Percentiles rank a stretch among this genome's conserved stretches.
Conservation (phyloP, 2,329 filamentous ascomycete species). For the Stagonosporopsis chrysanthemi region DNA sequence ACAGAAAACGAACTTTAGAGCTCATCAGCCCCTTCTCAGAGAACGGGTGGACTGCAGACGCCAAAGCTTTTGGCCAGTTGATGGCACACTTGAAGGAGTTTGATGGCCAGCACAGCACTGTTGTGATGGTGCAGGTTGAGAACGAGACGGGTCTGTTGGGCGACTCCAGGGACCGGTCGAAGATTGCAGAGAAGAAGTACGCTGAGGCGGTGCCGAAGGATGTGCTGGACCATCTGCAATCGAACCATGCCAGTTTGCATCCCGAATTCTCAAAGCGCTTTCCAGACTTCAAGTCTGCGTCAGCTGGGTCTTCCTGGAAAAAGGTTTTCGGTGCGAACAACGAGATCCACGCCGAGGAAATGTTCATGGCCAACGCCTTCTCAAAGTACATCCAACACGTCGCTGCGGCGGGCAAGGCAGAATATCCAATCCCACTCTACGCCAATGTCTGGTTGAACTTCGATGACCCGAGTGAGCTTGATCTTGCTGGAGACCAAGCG, state of each 20-base stretch:
- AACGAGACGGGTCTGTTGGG: constrained; percentile 63
- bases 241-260: constrained; percentile 24
- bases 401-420: constrained; percentile 51
- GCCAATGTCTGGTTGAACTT: constrained; percentile 58
- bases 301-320: constrained; percentile 44
- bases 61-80: constrained; percentile 50
- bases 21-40: constrained; percentile 45
- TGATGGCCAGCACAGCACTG: constrained; percentile 57
- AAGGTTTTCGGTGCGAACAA: constrained; percentile 51
- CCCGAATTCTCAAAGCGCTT: constrained; percentile 41
- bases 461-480: constrained; percentile 25
- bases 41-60: constrained; percentile 48
- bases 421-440: constrained; percentile 55
- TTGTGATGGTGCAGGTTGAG: constrained; percentile 66
- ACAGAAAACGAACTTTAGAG: constrained; percentile 30
- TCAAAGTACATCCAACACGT: constrained; percentile 53
- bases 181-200: constrained; percentile 54
- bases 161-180: constrained; percentile 59
- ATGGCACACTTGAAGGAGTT: constrained; percentile 54
- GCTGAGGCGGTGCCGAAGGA: constrained; percentile 47
- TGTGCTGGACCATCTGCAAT: constrained; percentile 42
- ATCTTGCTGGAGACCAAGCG: constrained; percentile 47
- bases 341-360: constrained; percentile 50
- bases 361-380: constrained; percentile 60
- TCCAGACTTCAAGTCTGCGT: constrained; percentile 23